Evolutionary conservation across 2,329 filamentous ascomycete species (phyloP).

Genomic region (Lachnellula hyalina): DNA sequence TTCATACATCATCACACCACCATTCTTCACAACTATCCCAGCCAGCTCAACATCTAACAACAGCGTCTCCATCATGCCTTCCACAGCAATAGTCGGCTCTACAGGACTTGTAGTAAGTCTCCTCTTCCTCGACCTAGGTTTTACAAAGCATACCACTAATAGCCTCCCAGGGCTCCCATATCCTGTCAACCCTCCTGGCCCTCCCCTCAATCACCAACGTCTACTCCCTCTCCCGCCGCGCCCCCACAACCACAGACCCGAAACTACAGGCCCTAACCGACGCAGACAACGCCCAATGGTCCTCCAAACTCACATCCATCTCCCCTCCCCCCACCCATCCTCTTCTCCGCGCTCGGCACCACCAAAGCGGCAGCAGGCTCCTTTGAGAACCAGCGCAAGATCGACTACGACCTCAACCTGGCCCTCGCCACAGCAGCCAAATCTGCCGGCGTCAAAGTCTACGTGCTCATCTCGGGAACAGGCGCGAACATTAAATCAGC

Average conservation of each 20-base stretch:
- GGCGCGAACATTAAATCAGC: slow-evolving; percentile 46
- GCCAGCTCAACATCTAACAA: background rate
- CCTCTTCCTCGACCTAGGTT: background rate
- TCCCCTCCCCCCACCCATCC: slow-evolving; percentile 52
- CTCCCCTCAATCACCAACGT: slow-evolving; percentile 48
- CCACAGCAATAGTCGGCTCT: slow-evolving; percentile 39
- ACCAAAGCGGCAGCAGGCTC: slow-evolving; percentile 71
- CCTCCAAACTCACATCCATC: slow-evolving; percentile 50
- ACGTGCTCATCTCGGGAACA: slow-evolving; percentile 42
- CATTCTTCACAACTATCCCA: background rate
- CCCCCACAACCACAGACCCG: slow-evolving; percentile 44
- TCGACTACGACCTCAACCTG: slow-evolving; percentile 83
- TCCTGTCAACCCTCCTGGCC: slow-evolving; percentile 61
- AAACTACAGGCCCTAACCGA: slow-evolving; percentile 65
- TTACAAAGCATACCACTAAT: slow-evolving; percentile 5
- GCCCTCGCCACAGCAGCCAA: slow-evolving; percentile 72
- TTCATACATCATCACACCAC: background rate
- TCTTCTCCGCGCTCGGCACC: slow-evolving; percentile 77
- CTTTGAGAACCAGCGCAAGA: slow-evolving; percentile 74
- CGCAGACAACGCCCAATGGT: slow-evolving; percentile 65
- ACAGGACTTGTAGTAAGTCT: slow-evolving; percentile 45
- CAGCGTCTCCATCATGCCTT: slow-evolving; percentile 34
- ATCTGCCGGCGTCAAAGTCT: slow-evolving; percentile 62
- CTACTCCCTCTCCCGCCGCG: slow-evolving; percentile 57
- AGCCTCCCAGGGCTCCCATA: slow-evolving; percentile 54